Conservation (phyloP, 257 asterid species). For the Cordia subcordata region DNA sequence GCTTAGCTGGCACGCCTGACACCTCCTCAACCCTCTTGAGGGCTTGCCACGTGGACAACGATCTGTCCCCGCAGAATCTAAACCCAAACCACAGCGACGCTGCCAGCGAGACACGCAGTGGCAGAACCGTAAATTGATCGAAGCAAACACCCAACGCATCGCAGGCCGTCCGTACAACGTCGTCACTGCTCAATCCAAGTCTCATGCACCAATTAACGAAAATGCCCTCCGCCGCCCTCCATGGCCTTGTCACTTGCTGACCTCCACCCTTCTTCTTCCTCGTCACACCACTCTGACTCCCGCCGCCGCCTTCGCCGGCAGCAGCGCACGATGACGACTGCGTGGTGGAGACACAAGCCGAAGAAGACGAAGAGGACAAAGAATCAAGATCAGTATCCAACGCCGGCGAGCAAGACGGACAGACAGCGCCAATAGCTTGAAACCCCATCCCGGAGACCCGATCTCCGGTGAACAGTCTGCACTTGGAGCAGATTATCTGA, state of each 20-base stretch:
- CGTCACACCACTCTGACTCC: neutral
- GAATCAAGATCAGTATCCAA: slow-evolving; percentile 11
- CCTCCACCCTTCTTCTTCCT: neutral
- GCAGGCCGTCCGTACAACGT: slow-evolving; percentile 22
- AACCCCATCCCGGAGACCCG: slow-evolving; percentile 9
- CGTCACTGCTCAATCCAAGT: slow-evolving; percentile 30
- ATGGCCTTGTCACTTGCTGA: neutral
- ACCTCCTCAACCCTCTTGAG: slow-evolving; percentile 42
- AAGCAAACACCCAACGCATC: slow-evolving; percentile 28
- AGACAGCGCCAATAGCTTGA: slow-evolving; percentile 2
- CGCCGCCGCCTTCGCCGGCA: neutral
- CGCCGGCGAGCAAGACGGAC: slow-evolving; percentile 24
- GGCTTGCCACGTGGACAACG: slow-evolving; percentile 14
- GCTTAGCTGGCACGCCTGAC: slow-evolving; percentile 55
- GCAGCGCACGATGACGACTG: neutral
- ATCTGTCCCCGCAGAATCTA: slow-evolving; percentile 16
- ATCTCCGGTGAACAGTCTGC: slow-evolving; percentile 20
- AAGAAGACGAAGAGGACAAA: slow-evolving; percentile 20
- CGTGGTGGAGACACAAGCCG: slow-evolving; percentile 47
- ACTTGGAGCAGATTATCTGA: slow-evolving; percentile 25
- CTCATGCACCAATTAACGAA: slow-evolving; percentile 43
- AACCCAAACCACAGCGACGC: slow-evolving; percentile 61
- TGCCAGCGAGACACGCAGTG: slow-evolving; percentile 46
- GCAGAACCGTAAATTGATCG: slow-evolving; percentile 30
- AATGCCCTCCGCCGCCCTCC: slow-evolving; percentile 29